Base-by-base conservation (phyloP, 495 filamentous ascomycete genomes). In the Antarctomyces pellizariae region DNA sequence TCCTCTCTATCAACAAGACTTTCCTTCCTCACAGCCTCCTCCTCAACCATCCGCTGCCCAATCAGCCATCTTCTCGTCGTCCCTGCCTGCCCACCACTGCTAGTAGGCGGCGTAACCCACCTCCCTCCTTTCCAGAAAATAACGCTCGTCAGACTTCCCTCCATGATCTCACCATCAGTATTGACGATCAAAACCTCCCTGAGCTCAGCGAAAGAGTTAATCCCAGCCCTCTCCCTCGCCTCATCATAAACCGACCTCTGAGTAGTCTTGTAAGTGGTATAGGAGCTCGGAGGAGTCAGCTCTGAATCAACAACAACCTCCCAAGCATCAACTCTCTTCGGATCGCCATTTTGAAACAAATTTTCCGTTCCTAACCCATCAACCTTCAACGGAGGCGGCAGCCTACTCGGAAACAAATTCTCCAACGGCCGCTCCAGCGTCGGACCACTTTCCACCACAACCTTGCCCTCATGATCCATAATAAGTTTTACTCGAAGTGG, bases 61-160 rank as follows among this genome's bases (percentile, higher is more conserved):
- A 93, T 37, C 7, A 75, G 67, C 65, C 78, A 93, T 38, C 75
- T 59, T 40, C 83, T 68, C 8, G 67, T 76, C 16, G 77, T 89
- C 1, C 82, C 82, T 12, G 63, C 56, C 41, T 86, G 76, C 1
- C 86, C 84, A 24, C 83, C 84, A 35, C 63, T 63, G 8, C 42
- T 43, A 2, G 67, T 48, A 2, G 47, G 40, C 0, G 74, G 72
- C 13, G 73, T 77, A 0, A 73, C 55, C 76, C 76, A 79, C 33
- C 42, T 47, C 1, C 63, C 64, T 8, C 52, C 48, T 24, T 71
- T 60, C 56, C 61, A 71, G 36, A 93, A 75, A 43, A 79, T 90
- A 1, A 75, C 64, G 7, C 70, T 86, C 1, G 74, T 77, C 15
- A 74, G 62, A 36, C 70, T 80, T 10, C 78, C 78, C 43, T 97